Evolutionary conservation across 352 stramenopile genomes (phyloP), one percentile per base, ranked within the genome.

Genomic region (Sclerospora graminicola): DNA sequence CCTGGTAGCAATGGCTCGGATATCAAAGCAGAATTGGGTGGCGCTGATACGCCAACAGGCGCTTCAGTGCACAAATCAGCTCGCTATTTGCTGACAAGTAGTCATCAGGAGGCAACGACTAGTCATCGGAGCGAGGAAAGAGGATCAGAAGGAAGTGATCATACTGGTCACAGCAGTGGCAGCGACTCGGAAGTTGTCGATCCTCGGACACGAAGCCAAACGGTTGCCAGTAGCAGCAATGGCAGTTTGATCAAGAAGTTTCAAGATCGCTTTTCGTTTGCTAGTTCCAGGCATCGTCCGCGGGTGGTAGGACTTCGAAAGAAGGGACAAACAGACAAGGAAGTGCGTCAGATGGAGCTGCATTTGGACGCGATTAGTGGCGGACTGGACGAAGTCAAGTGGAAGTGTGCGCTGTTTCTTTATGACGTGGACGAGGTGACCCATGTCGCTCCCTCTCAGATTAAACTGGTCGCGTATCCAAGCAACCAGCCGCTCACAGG

Each of bases 301-400:
- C 57, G 69, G 1, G 61, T 70, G 7, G 71, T 91, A 11, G 77
- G 61, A 49, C 57, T 91, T 11, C 66, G 78, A 38, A 65, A 70
- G 35, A 79, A 80, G 48, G 73, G 78, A 1, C 65, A 90, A 35
- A 84, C 74, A n/a, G 72, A 57, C 7, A 67, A 84, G 28, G 73
- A 88, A 7, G 69, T 87, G 13, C 63, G 70, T 23, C 66, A 69
- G 44, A 84, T 91, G 68, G 80, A 91, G 43, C 47, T 89, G 14
- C 73, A 87, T 40, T 61, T 91, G 58, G 80, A 91, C 34, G 63
- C 66, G 20, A 91, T 91, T 57, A 89, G 58, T 43, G 80, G 80
- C 28, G 80, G 80, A 6, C 63, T 91, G 15, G 80, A 91, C 51
- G 69, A 91, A 60, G 72, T 89, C 23, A 91, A 91, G 52, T 91